Conservation (phyloP, 2,329 filamentous ascomycete genomes). For the Pseudogymnoascus sp. region DNA sequence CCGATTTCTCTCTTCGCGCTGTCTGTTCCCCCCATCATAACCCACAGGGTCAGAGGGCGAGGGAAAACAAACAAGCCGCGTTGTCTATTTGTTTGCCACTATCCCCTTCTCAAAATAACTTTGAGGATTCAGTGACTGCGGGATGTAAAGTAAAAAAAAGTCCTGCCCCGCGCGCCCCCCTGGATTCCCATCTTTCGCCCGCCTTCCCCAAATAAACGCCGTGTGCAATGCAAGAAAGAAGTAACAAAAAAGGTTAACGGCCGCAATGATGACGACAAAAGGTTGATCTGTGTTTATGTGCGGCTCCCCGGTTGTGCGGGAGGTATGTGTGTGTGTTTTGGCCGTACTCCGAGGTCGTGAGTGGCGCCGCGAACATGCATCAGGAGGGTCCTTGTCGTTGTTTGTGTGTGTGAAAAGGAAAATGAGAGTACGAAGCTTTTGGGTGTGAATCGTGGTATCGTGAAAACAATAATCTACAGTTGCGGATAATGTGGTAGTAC, state of each 20-base stretch:
- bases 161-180: neutral
- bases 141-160: neutral
- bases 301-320: neutral
- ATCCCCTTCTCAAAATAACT: neutral
- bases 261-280: slow-evolving; percentile 1
- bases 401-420: neutral
- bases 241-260: slow-evolving; percentile 8
- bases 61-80: neutral
- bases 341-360: slow-evolving; percentile 19
- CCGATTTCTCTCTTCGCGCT: neutral
- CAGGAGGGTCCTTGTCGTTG: neutral
- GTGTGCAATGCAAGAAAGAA: neutral
- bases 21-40: neutral
- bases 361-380: neutral
- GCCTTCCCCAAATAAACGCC: neutral
- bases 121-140: neutral
- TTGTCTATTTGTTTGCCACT: neutral
- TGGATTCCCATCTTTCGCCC: neutral
- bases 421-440: slow-evolving; percentile 6
- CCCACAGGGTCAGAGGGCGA: neutral
- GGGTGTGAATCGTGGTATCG: slow-evolving; percentile 39
- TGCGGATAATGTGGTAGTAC: slow-evolving; percentile 17
- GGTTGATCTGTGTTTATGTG: neutral
- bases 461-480: slow-evolving; percentile 33
- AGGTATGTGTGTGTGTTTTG: slow-evolving; percentile 11